Base-by-base conservation (phyloP, 1,284 basidiomycete species). In the Meripilus lineatus region DNA sequence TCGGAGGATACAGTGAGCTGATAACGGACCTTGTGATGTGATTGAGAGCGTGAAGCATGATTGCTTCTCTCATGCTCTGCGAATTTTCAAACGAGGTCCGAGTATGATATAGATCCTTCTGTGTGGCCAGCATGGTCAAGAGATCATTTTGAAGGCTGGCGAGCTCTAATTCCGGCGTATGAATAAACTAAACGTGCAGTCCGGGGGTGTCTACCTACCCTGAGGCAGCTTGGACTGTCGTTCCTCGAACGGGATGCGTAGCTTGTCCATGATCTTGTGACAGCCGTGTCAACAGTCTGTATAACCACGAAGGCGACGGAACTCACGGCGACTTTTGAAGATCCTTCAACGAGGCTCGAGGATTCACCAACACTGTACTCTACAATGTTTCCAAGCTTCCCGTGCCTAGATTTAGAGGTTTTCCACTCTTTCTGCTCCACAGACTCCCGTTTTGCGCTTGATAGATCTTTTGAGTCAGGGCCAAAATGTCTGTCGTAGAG, bases 1-100 rank as follows among this genome's bases (percentile, higher is more conserved):
- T n/a, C n/a, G n/a, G n/a, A n/a, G n/a, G n/a, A n/a, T n/a, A n/a
- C n/a, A n/a, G n/a, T n/a, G n/a, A n/a, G n/a, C n/a, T n/a, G n/a
- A 30, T n/a, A n/a, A 30, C 28, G 8, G 8, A 30, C 28, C 10
- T 42, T 15, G 45, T 32, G 39, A 93, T 75, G 65, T 96, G 93
- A 56, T 93, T 90, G 41, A 95, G 61, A 1, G 77, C 76, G 61
- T 95, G 92, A 7, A 93, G 66, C 3, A 86, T 68, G 2, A 83
- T 72, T 1, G 79, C 79, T 55, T 89, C 79, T 32, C 89, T 77
- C 30, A 79, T 69, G 14, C 64, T 65, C 50, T 68, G 67, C 44
- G 75, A 72, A 2, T 70, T 70, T 17, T 79, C 77, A 44, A 79
- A 63, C 8, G 78, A 66, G 35, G 81, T 69, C 5, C 75, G 74